These are phyloP conservation scores for Emericellopsis cladophorae DNA, from an alignment of 2,329 filamentous ascomycete genomes.

Conservation along the genomic window DNA sequence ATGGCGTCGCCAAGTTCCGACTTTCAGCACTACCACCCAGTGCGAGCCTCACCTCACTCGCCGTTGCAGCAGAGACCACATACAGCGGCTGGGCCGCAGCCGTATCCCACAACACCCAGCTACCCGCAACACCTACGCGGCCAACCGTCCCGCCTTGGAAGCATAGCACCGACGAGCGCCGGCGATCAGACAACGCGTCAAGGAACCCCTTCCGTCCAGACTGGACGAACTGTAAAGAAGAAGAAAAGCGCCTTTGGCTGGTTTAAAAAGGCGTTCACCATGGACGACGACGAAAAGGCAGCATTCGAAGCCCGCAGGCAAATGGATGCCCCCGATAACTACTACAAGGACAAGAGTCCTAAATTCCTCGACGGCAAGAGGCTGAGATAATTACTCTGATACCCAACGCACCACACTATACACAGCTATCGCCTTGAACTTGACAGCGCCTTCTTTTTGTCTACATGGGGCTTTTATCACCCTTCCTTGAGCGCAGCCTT, in stretches of 20 bases:
- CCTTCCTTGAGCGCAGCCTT: not conserved
- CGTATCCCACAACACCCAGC: slow-evolving; percentile 15
- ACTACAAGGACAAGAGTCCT: slow-evolving; percentile 36
- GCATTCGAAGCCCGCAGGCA: slow-evolving; percentile 44
- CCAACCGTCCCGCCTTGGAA: slow-evolving; percentile 38
- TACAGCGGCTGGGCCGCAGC: slow-evolving; percentile 21
- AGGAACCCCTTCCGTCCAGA: not conserved
- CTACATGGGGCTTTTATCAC: no score
- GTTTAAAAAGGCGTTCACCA: slow-evolving; percentile 54
- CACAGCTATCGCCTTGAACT: not conserved
- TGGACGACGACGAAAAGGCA: slow-evolving; percentile 50
- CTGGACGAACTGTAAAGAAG: slow-evolving; percentile 38
- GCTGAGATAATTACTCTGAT: slow-evolving; percentile 14
- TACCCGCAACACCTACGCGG: slow-evolving; percentile 29
- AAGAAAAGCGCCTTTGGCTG: slow-evolving; percentile 56
- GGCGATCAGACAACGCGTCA: slow-evolving; percentile 5
- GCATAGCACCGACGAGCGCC: slow-evolving; percentile 34
- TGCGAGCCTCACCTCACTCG: slow-evolving; percentile 50
- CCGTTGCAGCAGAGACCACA: slow-evolving; percentile 48
- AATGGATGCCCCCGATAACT: slow-evolving; percentile 26
- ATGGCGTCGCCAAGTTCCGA: slow-evolving; percentile 38
- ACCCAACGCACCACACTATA: not conserved
- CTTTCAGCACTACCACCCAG: slow-evolving; percentile 46
- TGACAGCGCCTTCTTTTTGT: no score
- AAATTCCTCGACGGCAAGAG: slow-evolving; percentile 45